A percentile compares a stretch with the other conserved stretches of the same genome.
Evolutionary conservation across 2,329 filamentous ascomycete genomes (phyloP).

Genomic region (Fusarium transvaalense): DNA sequence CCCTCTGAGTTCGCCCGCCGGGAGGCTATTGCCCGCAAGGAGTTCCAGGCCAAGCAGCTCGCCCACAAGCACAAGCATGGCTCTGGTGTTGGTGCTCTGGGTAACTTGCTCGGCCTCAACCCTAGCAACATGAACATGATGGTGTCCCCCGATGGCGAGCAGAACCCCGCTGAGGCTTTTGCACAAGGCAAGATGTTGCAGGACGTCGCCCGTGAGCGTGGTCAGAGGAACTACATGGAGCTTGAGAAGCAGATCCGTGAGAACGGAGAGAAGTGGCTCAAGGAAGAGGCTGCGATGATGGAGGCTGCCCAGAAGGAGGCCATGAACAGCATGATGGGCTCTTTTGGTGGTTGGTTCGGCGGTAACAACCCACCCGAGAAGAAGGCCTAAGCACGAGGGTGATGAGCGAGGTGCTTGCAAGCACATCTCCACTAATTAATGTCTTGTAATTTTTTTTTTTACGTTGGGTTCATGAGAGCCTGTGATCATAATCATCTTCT

Average conservation of each 20-base stretch:
- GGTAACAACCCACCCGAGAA: slow-evolving; percentile 40
- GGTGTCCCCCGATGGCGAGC: slow-evolving; percentile 73
- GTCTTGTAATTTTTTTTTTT: slow-evolving; percentile 47
- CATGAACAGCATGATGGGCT: slow-evolving; percentile 91
- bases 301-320: slow-evolving; percentile 91
- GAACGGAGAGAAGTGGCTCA: slow-evolving; percentile 95
- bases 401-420: slow-evolving; percentile 27
- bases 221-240: slow-evolving; percentile 88
- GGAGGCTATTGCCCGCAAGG: slow-evolving; percentile 85
- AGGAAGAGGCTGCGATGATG: slow-evolving; percentile 89
- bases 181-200: slow-evolving; percentile 97
- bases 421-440: slow-evolving; percentile 51
- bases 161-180: slow-evolving; percentile 79
- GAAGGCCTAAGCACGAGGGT: slow-evolving; percentile 35
- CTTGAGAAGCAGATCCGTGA: slow-evolving; percentile 92
- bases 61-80: slow-evolving; percentile 70
- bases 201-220: slow-evolving; percentile 92
- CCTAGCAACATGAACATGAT: slow-evolving; percentile 72
- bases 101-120: slow-evolving; percentile 82
- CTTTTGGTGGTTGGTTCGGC: slow-evolving; percentile 62
- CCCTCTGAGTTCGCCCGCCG: slow-evolving; percentile 89
- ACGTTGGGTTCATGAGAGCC: slow-evolving; percentile 11
- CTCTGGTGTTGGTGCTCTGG: slow-evolving; percentile 76
- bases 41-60: slow-evolving; percentile 83
- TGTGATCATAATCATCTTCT: slow-evolving; percentile 31